Evolutionary conservation across 148 eudicot species (phyloP).

Genomic region (Silene latifolia): DNA sequence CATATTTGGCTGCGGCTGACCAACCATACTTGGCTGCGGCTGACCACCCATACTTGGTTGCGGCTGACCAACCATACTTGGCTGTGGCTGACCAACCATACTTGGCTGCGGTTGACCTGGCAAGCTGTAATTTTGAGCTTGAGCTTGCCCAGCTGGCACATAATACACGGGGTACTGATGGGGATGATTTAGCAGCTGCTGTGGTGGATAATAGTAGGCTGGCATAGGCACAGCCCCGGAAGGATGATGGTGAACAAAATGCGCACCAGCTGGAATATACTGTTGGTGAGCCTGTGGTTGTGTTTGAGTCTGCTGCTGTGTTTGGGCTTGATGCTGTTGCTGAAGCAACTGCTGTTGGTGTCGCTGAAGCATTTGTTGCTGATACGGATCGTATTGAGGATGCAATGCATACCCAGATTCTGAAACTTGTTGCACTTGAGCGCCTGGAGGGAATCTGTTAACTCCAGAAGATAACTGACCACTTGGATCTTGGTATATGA

Average conservation of each 20-base stretch:
- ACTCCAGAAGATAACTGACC: conserved; percentile 47
- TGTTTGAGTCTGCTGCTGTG: conserved; percentile 10
- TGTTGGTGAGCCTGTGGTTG: conserved; percentile 18
- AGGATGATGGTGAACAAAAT: conserved; percentile 59
- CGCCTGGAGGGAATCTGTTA: conserved; percentile 32
- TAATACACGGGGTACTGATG: conserved; percentile 60
- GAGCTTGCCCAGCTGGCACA: conserved; percentile 59
- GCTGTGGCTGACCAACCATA: conserved; percentile 37
- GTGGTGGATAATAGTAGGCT: conserved; percentile 70
- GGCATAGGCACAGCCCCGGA: conserved; percentile 49
- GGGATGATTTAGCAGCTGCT: conserved; percentile 47
- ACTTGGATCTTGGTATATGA: conserved; percentile 54
- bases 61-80: conserved; percentile 29
- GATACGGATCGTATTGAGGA: conserved; percentile 47
- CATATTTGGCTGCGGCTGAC: conserved; percentile 31
- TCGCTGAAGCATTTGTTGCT: conserved; percentile 31
- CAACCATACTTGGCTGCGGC: conserved; percentile 30
- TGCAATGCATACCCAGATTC: conserved; percentile 54
- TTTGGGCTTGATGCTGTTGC: conserved; percentile 17
- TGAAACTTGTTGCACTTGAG: conserved; percentile 53
- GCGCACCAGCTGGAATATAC: conserved; percentile 59
- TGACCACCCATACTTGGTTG: conserved; percentile 26
- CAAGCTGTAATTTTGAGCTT: conserved; percentile 55
- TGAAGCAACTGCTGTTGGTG: conserved; percentile 31
- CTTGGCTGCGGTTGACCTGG: conserved; percentile 47